Base-by-base conservation (phyloP, 768 basidiomycete species). In the Agrocybe pediades region DNA sequence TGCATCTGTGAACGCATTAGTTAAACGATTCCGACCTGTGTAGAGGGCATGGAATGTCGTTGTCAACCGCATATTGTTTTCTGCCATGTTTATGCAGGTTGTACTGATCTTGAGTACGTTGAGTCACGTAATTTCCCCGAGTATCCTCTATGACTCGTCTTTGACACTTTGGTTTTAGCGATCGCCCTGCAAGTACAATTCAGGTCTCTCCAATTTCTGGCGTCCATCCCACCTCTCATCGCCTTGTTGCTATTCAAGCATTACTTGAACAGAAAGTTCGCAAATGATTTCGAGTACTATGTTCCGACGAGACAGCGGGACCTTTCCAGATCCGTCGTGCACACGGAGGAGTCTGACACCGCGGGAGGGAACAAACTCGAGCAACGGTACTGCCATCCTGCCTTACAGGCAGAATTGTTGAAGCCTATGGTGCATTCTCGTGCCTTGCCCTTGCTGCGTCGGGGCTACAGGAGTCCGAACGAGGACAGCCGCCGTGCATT, bases 311-410 rank as follows among this genome's bases (percentile, higher is more conserved):
- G 78, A 2, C 81, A 87, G 42, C 68, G 76, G 16, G 91, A 92
- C 68, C 71, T 88, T 17, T 76, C 80, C 9, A 68, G 74, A 41
- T 77, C 81, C 29, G 81, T 85, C 51, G 73, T 88, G 1, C 78
- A 88, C 61, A 85, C 88, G 0, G 79, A 81, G 39, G 79, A 80
- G 27, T 74, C 76, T 1, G 90, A 92, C 61, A 72, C 73, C 21
- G 68, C n/a, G n/a, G n/a, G 71, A n/a, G 77, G 79, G 39, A 73
- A 83, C 57, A 82, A 86, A 29, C 80, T 95, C 30, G 81, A 82
- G 71, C 84, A 84, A 62, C 84, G 92, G 21, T 95, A 94, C 73
- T 85, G 89, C 1, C 91, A 95, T 66, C 91, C 93, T 1, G 85
- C 90, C 11, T 73, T 95, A 25, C 82, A 88, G 49, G 68, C 76